Evolutionary conservation across 2,329 filamentous ascomycete genomes (phyloP).

Genomic region (Coleophoma cylindrospora): DNA sequence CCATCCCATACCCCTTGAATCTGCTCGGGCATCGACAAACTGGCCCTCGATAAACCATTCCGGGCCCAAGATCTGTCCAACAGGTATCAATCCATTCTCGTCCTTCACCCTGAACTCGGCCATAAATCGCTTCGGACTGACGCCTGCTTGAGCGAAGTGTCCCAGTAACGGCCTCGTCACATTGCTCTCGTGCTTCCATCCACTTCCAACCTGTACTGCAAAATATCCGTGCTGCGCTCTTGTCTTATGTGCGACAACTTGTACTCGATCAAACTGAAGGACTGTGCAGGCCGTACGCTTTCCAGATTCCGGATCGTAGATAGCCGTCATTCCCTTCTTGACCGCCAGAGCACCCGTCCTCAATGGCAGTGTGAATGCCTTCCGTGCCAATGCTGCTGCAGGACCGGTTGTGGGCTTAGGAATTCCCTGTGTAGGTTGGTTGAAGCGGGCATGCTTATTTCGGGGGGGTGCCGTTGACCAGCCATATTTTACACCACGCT

Average conservation of each 20-base stretch:
- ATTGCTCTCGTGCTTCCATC: constrained; percentile 68
- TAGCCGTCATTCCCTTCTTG: constrained; percentile 94
- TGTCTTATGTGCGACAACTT: constrained; percentile 86
- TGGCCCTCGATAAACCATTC: constrained; percentile 90
- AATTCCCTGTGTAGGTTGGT: constrained; percentile 51
- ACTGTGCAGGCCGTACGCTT: constrained; percentile 83
- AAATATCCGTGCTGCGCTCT: constrained; percentile 79
- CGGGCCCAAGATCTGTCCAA: constrained; percentile 74
- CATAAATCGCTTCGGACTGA: constrained; percentile 79
- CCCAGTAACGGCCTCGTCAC: constrained; percentile 79
- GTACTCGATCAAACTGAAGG: constrained; percentile 85
- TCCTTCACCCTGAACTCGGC: constrained; percentile 83
- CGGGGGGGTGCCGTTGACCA: constrained; percentile 53
- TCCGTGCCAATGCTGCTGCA: constrained; percentile 55
- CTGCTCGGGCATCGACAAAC: constrained; percentile 78
- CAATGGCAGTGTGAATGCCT: constrained; percentile 52
- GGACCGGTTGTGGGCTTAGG: constrained; percentile 52
- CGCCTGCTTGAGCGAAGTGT: constrained; percentile 77
- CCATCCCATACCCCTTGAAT: constrained; percentile 85
- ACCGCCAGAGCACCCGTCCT: constrained; percentile 79
- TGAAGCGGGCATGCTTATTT: constrained; percentile 48
- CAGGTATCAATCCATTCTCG: constrained; percentile 64
- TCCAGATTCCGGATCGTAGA: constrained; percentile 74
- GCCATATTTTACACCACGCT: constrained; percentile 36
- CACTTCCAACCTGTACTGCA: constrained; percentile 84